Base-by-base conservation (phyloP, 2,329 filamentous ascomycete genomes). In the Pseudogymnoascus sp. region DNA sequence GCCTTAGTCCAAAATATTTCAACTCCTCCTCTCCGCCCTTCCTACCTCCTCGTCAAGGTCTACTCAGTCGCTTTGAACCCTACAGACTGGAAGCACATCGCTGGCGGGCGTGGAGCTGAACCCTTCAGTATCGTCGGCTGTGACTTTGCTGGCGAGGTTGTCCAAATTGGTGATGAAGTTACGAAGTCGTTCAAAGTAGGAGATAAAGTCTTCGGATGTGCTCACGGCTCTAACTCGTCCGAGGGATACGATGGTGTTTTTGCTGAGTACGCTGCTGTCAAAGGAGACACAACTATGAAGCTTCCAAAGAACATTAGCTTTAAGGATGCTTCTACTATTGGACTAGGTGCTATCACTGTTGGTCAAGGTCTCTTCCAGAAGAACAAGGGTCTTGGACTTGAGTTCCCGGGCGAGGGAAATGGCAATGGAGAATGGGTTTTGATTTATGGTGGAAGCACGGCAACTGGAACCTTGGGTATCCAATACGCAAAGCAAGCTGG, bases 371-470 rank as follows among this genome's bases (percentile, higher is more conserved):
- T 69, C 12, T 70, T 69, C 56, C 31, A 46, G 6, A 56, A 67
- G 31, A 40, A 33, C 4, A 65, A 65, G 33, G 65, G 64, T 19
- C 35, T 67, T 6, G 65, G 38, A 7, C 38, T 69, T n/a, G 33
- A 31, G 11, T 56, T 65, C 5, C 66, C 66, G 14, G 61, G 28
- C 1, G 31, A 33, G n/a, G 38, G 37, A 19, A 38, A 35, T 53
- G 24, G 24, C 37, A 33, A 61, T 24, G 28, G 24, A 16, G 31
- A 50, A 35, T 72, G 77, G 0, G 67, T 83, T 16, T 69, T 83
- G 11, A 78, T 83, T 62, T 82, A 82, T 65, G 81, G 80, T 56
- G 81, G 76, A 6, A 79, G 77, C 40, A 81, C 79, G 1, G 80
- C 80, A 19, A 82, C 80, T 0, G 81, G 81, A 2, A 74, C 75